Percentiles rank a stretch among this genome's conserved stretches.
Evolutionary conservation across 2,329 filamentous ascomycete species (phyloP).

Genomic region (Parascedosporium putredinis): DNA sequence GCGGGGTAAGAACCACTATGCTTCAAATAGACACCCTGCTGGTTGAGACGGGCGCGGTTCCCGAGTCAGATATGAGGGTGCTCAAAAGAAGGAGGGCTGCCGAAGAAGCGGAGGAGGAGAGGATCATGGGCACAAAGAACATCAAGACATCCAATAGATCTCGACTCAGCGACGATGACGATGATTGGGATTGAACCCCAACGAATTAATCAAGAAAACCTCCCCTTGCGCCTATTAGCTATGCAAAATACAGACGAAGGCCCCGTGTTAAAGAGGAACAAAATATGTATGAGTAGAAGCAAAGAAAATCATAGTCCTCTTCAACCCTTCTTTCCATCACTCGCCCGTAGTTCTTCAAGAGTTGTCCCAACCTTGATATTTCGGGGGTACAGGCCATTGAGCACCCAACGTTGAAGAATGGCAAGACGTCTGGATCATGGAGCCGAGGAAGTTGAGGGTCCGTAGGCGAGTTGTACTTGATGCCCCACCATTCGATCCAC

Average conservation of each 20-base stretch:
- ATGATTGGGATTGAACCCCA: conserved; percentile 47
- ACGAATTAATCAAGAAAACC: conserved; percentile 3
- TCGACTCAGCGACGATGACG: conserved; percentile 40
- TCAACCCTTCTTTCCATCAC: background rate
- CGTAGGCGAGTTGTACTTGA: background rate
- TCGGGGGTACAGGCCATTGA: conserved; percentile 9
- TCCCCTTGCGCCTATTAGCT: conserved; percentile 3
- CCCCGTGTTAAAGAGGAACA: background rate
- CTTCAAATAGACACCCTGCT: conserved; percentile 71
- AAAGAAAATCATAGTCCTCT: too few species aligned
- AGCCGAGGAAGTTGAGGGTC: background rate
- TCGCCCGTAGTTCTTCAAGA: background rate
- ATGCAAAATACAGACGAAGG: conserved; percentile 1
- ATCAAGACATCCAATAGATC: conserved; percentile 38
- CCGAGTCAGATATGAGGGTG: conserved; percentile 68
- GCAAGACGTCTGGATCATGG: conserved; percentile 9
- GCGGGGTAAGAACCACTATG: conserved; percentile 60
- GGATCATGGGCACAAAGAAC: conserved; percentile 32
- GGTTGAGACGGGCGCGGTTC: conserved; percentile 71
- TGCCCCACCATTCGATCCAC: conserved; percentile 53
- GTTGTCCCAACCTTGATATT: conserved; percentile 4
- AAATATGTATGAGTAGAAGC: too few species aligned
- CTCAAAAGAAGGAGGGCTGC: conserved; percentile 49
- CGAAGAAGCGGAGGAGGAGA: conserved; percentile 51
- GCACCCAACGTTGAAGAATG: conserved; percentile 12